Conservation (phyloP, 78 protist species). For the Reticulomyxa filosa region DNA sequence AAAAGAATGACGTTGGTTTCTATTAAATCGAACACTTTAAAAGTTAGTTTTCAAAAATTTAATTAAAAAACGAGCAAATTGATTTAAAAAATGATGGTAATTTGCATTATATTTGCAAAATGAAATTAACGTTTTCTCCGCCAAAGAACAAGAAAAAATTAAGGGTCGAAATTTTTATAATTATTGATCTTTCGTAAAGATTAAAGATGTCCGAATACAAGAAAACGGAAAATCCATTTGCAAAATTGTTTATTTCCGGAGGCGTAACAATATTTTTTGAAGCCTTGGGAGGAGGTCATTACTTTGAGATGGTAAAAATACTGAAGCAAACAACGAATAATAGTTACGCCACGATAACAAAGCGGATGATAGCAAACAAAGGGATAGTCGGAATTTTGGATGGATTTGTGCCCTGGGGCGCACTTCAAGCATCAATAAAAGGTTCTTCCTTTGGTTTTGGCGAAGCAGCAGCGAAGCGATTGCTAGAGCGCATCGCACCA, state of each 20-base stretch:
- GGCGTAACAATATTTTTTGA: not conserved
- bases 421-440: not conserved
- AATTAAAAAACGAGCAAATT: no score
- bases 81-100: no score
- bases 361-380: not conserved
- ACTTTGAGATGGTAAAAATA: not conserved
- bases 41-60: no score
- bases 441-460: not conserved
- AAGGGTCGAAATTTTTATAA: no score
- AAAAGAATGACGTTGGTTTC: no score
- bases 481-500: not conserved
- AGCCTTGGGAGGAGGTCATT: not conserved
- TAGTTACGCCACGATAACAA: not conserved
- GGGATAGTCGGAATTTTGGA: not conserved
- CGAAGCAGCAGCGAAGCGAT: not conserved
- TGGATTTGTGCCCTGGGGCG: not conserved
- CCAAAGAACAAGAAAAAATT: no score
- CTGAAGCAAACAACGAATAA: not conserved
- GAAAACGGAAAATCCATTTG: no score
- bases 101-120: no score
- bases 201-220: no score
- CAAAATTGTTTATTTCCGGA: not conserved
- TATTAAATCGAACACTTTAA: no score
- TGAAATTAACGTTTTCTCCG: no score
- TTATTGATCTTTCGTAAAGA: no score